Base-by-base conservation (phyloP, 495 filamentous ascomycete genomes). In the Penicillium paxilli region DNA sequence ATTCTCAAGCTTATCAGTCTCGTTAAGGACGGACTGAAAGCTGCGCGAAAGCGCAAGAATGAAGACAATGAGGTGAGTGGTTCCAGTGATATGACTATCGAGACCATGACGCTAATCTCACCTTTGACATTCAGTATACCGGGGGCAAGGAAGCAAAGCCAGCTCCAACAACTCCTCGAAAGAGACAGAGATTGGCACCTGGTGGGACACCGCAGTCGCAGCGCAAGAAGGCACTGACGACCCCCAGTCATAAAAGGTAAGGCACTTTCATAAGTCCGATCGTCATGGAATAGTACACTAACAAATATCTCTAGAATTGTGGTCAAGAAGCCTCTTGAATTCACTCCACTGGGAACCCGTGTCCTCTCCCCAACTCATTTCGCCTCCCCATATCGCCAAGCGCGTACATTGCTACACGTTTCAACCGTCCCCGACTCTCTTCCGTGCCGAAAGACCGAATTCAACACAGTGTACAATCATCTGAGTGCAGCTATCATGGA, bases 401-500 rank as follows among this genome's bases (percentile, higher is more conserved):
- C 93, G 30, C 90, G 95, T 22, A 88, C 86, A 25, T 83, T 88
- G 24, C 83, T 99, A 2, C 95, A 99, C 66, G 95, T 98, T 30
- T 92, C 95, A 8, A 84, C 94, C 1, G 91, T 99, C 14, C 95
- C 95, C 2, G 76, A 87, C 10, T 87, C 87, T 9, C 82, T 99
- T 3, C 95, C 95, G 41, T 98, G 95, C 69, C 87, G 95, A 51
- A 92, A 96, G 58, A 84, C 80, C 12, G 95, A 99, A 68, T 99
- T 98, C 72, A 79, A 84, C 16, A 85, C 87, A 3, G 95, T 99
- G 11, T 97, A 97, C 65, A 87, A 87, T 2, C 90, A 97, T 66
- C 88, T 99, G 35, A 92, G 96, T 59, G 87, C 91, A 9, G 95
- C 95, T 52, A 98, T 99, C 67, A 87, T 89, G 44, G 92, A 95